Percentiles rank a stretch among this genome's conserved stretches.
phyloP scores from a whole-genome alignment of 768 basidiomycete species.

The Russula griseocarnosa region DNA sequence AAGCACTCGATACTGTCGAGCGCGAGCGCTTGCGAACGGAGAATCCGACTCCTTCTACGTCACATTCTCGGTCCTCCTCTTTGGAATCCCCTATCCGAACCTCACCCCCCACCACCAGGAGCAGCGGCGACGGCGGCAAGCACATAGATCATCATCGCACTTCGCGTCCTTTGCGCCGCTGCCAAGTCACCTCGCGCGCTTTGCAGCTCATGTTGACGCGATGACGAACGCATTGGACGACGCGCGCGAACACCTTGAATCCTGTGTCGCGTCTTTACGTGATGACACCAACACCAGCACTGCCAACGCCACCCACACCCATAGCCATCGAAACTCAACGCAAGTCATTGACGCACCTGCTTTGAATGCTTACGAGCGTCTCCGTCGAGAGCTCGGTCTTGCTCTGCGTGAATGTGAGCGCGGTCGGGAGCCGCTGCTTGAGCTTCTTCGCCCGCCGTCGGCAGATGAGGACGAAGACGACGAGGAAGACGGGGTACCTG shows the following conservation, averaged over 20 bases:
- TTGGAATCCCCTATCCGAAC: not conserved
- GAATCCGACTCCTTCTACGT: conserved; percentile 40
- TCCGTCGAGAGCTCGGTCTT: conserved; percentile 71
- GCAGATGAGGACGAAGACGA: conserved; percentile 45
- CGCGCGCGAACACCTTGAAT: conserved; percentile 61
- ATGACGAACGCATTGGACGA: conserved; percentile 66
- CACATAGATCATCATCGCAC: conserved; percentile 30
- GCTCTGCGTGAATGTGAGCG: conserved; percentile 81
- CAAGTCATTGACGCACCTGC: conserved; percentile 39
- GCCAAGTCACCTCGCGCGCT: conserved; percentile 62
- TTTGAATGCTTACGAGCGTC: conserved; percentile 66
- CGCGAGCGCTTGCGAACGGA: conserved; percentile 49
- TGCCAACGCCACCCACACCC: not conserved
- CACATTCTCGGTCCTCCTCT: conserved; percentile 16
- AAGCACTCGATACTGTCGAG: conserved; percentile 61
- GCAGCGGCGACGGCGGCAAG: not conserved
- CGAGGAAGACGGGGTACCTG: conserved; percentile 49
- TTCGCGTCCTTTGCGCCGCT: conserved; percentile 64
- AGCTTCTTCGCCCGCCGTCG: conserved; percentile 49
- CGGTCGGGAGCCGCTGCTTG: conserved; percentile 60
- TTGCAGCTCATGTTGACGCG: conserved; percentile 69
- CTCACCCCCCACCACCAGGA: not conserved
- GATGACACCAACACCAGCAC: conserved; percentile 28
- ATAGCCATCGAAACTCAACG: not conserved
- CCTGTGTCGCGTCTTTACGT: conserved; percentile 57